Evolutionary conservation across 768 basidiomycete genomes (phyloP).

Genomic region (Leccinum obscurum): DNA sequence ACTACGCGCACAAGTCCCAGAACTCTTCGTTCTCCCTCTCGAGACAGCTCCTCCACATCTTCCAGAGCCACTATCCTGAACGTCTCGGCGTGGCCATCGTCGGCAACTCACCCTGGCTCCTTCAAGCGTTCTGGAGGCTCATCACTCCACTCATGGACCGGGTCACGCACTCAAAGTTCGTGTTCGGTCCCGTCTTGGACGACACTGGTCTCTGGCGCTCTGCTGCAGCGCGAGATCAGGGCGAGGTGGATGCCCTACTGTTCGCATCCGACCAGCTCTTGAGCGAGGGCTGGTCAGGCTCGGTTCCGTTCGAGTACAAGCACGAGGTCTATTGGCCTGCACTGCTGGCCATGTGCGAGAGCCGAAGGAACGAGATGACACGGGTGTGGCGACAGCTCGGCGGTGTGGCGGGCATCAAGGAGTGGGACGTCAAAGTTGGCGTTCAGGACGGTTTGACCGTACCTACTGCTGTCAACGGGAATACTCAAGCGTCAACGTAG

Average conservation of each 20-base stretch:
- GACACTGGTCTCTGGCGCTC: slow-evolving; percentile 29
- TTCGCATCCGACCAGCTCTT: slow-evolving; percentile 73
- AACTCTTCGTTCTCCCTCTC: slow-evolving; percentile 43
- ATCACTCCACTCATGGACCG: slow-evolving; percentile 85
- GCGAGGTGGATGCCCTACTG: slow-evolving; percentile 32
- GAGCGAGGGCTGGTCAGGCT: slow-evolving; percentile 69
- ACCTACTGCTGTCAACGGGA: not conserved
- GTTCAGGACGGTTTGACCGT: slow-evolving; percentile 17
- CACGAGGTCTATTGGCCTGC: slow-evolving; percentile 77
- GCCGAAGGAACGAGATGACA: slow-evolving; percentile 49
- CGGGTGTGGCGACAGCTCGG: slow-evolving; percentile 70
- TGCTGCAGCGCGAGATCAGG: slow-evolving; percentile 23
- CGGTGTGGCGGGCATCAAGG: slow-evolving; percentile 66
- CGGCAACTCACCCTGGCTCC: slow-evolving; percentile 74
- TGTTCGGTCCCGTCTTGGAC: slow-evolving; percentile 60
- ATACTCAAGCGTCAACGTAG: slow-evolving; percentile 13
- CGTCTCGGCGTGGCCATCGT: slow-evolving; percentile 75
- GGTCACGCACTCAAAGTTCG: slow-evolving; percentile 69
- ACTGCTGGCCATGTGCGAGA: slow-evolving; percentile 54
- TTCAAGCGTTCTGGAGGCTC: slow-evolving; percentile 74
- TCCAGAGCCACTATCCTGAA: slow-evolving; percentile 86
- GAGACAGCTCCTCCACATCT: slow-evolving; percentile 52
- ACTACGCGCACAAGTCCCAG: slow-evolving; percentile 75
- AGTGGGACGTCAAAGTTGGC: slow-evolving; percentile 71
- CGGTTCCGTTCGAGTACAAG: slow-evolving; percentile 63